Evolutionary conservation across 2,329 filamentous ascomycete genomes (phyloP).

Genomic region (Thielaviopsis populi): DNA sequence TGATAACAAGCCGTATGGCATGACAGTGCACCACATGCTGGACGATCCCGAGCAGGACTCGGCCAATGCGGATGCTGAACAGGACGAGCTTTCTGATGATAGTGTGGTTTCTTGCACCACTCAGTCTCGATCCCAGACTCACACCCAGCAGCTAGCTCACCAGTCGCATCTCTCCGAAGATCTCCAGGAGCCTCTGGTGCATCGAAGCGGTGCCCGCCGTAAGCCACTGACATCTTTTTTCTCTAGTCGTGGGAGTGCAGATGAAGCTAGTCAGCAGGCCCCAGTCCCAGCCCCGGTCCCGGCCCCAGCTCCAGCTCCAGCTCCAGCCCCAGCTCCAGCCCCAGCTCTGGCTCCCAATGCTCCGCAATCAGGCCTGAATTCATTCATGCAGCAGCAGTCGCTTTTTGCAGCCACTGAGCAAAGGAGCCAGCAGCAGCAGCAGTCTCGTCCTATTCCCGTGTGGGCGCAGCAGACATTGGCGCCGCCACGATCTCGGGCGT

Average conservation of each 20-base stretch:
- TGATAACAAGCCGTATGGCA: slow-evolving; percentile 72
- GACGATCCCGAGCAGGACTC: slow-evolving; percentile 43
- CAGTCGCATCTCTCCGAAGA: background rate
- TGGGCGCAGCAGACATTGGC: background rate
- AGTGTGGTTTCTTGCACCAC: background rate
- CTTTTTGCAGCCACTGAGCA: slow-evolving; percentile 6
- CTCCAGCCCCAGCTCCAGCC: background rate
- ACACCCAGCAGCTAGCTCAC: background rate
- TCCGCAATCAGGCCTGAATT: background rate
- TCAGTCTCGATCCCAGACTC: background rate
- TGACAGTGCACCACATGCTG: slow-evolving; percentile 95
- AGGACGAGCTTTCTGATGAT: slow-evolving; percentile 3
- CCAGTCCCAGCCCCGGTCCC: background rate
- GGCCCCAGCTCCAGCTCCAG: background rate
- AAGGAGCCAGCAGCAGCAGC: background rate
- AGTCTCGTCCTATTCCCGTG: background rate
- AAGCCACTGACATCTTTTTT: slow-evolving; percentile 4
- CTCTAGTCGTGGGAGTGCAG: background rate
- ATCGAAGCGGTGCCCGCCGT: slow-evolving; percentile 9
- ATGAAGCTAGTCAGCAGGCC: background rate
- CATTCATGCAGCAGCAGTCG: slow-evolving; percentile 6
- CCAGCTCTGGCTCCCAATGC: background rate
- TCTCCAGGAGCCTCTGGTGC: background rate
- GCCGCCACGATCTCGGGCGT: background rate
- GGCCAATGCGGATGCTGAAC: background rate